phyloP scores from a whole-genome alignment of 176 grass and related monocot genomes.

The Eragrostis nindensis region DNA sequence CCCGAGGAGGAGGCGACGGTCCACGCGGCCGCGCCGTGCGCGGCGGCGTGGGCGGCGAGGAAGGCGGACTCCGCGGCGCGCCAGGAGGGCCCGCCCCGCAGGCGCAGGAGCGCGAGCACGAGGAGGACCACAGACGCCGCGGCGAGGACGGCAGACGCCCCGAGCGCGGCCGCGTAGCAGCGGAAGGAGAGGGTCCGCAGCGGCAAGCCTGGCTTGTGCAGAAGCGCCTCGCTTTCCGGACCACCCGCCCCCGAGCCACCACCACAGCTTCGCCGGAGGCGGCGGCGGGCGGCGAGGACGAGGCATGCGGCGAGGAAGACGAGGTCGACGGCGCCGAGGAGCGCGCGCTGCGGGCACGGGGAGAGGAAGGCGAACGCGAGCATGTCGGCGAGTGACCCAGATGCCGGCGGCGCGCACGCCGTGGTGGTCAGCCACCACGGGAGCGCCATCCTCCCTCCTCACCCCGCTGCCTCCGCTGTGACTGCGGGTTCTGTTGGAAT shows the following conservation, averaged over 20 bases:
- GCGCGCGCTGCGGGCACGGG: conserved; percentile 19
- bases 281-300: neutral
- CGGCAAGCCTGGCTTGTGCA: neutral
- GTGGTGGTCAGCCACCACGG: conserved; percentile 42
- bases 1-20: neutral
- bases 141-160: conserved; percentile 14
- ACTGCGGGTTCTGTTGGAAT: too few species aligned
- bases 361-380: conserved; percentile 40
- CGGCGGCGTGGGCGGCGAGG: conserved; percentile 25
- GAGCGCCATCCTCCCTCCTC: conserved; percentile 4
- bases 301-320: conserved; percentile 20
- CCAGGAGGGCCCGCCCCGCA: conserved; percentile 15
- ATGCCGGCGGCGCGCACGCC: conserved; percentile 19
- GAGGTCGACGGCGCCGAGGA: conserved; percentile 40
- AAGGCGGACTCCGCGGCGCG: conserved; percentile 2
- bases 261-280: too few species aligned
- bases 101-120: conserved; percentile 21
- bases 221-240: conserved; percentile 3
- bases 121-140: conserved; percentile 42
- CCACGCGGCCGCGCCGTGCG: conserved; percentile 35
- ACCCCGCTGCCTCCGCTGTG: neutral
- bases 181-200: neutral
- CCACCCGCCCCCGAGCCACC: neutral
- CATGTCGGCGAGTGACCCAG: neutral
- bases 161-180: conserved; percentile 15